Conservation (phyloP, 768 basidiomycete species). For the Lanmaoa rubissima region DNA sequence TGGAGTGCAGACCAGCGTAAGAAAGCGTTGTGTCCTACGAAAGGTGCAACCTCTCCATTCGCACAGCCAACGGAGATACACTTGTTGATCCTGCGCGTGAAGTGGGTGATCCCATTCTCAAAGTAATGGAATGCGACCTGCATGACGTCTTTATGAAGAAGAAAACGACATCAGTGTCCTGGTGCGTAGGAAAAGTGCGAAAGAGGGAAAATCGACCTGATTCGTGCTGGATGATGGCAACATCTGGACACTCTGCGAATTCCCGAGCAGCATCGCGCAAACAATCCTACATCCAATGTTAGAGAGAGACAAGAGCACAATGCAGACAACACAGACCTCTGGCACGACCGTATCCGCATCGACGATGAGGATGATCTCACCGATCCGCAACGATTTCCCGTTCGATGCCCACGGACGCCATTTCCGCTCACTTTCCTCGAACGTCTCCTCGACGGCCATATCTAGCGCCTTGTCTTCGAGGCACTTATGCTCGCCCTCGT, state of each 20-base stretch:
- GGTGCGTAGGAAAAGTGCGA: neutral
- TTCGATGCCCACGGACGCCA: conserved; percentile 81
- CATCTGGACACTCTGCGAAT: conserved; percentile 76
- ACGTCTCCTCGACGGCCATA: conserved; percentile 72
- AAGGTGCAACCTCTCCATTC: conserved; percentile 74
- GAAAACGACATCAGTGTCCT: conserved; percentile 25
- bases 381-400: conserved; percentile 70
- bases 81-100: conserved; percentile 87
- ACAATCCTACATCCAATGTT: conserved; percentile 57
- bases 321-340: conserved; percentile 37
- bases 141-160: conserved; percentile 65
- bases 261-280: conserved; percentile 89
- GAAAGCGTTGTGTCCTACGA: conserved; percentile 89
- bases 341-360: conserved; percentile 90
- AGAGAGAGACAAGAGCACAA: neutral
- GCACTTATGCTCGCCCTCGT: conserved; percentile 33
- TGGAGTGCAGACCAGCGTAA: conserved; percentile 90
- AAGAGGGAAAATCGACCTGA: conserved; percentile 45
- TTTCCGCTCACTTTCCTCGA: conserved; percentile 51
- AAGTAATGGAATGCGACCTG: conserved; percentile 88
- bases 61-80: conserved; percentile 77
- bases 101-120: conserved; percentile 90
- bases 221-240: conserved; percentile 91
- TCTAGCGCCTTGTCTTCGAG: conserved; percentile 72
- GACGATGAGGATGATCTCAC: conserved; percentile 79